phyloP scores from a whole-genome alignment of 2,329 filamentous ascomycete genomes.

The Aspergillus phoenicis region DNA sequence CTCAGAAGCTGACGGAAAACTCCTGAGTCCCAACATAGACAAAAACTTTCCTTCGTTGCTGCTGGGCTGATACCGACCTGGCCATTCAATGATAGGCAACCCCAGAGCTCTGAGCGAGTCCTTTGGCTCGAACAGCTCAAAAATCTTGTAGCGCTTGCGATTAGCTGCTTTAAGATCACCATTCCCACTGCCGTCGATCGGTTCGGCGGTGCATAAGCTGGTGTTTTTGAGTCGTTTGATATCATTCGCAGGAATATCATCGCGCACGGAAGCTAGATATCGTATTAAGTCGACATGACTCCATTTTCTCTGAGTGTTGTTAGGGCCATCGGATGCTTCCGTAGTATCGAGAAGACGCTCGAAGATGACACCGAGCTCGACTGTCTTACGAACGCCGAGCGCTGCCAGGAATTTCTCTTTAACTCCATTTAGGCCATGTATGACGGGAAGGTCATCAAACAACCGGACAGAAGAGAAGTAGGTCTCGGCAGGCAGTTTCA shows the following conservation, averaged over 20 bases:
- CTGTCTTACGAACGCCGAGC: conserved; percentile 89
- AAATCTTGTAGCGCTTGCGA: conserved; percentile 67
- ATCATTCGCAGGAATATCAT: conserved; percentile 84
- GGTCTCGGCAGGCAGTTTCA: conserved; percentile 80
- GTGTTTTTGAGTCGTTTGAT: conserved; percentile 76
- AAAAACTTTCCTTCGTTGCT: conserved; percentile 78
- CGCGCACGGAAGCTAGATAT: conserved; percentile 84
- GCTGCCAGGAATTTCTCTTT: conserved; percentile 87
- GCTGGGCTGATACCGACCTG: conserved; percentile 66
- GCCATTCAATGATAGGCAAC: conserved; percentile 81
- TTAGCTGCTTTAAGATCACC: conserved; percentile 57
- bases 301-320: conserved; percentile 63
- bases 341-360: conserved; percentile 72
- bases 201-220: conserved; percentile 78
- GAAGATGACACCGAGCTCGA: conserved; percentile 93
- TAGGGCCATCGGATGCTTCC: conserved; percentile 49
- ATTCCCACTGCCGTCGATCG: conserved; percentile 43
- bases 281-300: conserved; percentile 94
- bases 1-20: conserved; percentile 70
- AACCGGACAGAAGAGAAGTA: conserved; percentile 94
- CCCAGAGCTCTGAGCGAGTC: conserved; percentile 68
- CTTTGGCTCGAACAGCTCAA: conserved; percentile 80
- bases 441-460: conserved; percentile 87
- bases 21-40: conserved; percentile 69
- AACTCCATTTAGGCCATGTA: conserved; percentile 73